A percentile compares a stretch with the other conserved stretches of the same genome.
Conservation (phyloP, 129 eudicot species). For the Logfia minima region DNA sequence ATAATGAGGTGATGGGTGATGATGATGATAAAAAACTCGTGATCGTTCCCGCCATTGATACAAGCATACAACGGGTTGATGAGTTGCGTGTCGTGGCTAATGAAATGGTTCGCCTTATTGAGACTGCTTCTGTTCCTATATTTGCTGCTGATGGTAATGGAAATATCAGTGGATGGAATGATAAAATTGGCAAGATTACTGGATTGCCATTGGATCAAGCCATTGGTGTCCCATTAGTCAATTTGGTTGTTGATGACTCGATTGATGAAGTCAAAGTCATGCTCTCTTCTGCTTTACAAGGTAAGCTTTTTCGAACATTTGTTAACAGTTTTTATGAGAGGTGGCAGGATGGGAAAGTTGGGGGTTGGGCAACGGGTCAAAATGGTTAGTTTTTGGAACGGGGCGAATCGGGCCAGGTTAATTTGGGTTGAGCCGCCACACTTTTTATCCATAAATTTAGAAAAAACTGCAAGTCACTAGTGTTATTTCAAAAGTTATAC, state of each 20-base stretch:
- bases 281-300: slow-evolving; percentile 67
- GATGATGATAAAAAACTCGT: slow-evolving; percentile 63
- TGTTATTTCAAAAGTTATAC: not conserved
- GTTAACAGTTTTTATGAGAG: not conserved
- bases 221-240: slow-evolving; percentile 54
- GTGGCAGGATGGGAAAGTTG: not conserved
- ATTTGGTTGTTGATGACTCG: slow-evolving; percentile 60
- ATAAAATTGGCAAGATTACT: slow-evolving; percentile 65
- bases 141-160: slow-evolving; percentile 77
- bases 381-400: not conserved
- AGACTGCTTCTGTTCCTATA: slow-evolving; percentile 83
- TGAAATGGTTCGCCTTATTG: slow-evolving; percentile 87
- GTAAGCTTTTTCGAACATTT: slow-evolving; percentile 32
- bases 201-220: slow-evolving; percentile 60
- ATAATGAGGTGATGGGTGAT: slow-evolving; percentile 17
- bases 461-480: not conserved
- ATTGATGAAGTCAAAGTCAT: slow-evolving; percentile 43
- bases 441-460: not conserved
- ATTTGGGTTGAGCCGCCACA: not conserved
- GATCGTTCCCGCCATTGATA: slow-evolving; percentile 55
- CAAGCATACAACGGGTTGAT: slow-evolving; percentile 50
- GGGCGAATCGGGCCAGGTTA: not conserved
- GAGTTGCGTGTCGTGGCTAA: slow-evolving; percentile 64
- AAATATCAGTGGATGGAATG: slow-evolving; percentile 76
- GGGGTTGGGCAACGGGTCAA: not conserved